phyloP scores from a whole-genome alignment of 345 rosid species.

The Ceriops tagal region DNA sequence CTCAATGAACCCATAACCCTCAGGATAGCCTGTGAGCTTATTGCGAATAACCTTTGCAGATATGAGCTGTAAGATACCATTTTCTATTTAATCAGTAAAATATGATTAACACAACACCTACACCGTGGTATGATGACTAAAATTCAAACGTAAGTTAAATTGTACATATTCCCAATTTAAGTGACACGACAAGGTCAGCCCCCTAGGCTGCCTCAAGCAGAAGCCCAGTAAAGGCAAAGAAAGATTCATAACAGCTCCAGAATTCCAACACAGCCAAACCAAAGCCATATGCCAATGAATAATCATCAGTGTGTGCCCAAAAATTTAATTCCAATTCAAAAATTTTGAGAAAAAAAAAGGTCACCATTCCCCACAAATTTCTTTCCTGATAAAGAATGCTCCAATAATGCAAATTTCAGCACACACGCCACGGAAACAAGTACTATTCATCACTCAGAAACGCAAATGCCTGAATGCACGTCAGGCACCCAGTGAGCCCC shows the following conservation, averaged over 20 bases:
- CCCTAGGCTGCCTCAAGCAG: no score
- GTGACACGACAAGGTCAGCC: no score
- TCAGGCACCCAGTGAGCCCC: no score
- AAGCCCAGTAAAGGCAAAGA: no score
- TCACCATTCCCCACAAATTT: background rate
- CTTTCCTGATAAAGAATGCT: background rate
- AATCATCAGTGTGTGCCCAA: no score
- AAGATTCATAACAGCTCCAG: no score
- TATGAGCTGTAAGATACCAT: slow-evolving; percentile 36
- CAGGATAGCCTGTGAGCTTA: slow-evolving; percentile 61
- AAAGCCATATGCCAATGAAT: no score
- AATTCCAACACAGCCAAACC: no score
- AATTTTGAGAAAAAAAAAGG: background rate
- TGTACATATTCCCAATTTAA: no score
- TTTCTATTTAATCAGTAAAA: background rate
- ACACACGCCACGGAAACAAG: background rate
- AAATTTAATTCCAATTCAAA: background rate
- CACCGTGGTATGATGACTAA: background rate
- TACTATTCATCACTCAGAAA: background rate
- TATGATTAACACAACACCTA: background rate
- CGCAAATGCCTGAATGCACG: no score
- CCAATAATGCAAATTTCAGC: background rate
- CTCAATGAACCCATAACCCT: slow-evolving; percentile 93
- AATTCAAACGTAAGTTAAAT: background rate
- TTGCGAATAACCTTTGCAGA: slow-evolving; percentile 88